Base-by-base conservation (phyloP, 257 asterid species). In the Mitragyna speciosa region DNA sequence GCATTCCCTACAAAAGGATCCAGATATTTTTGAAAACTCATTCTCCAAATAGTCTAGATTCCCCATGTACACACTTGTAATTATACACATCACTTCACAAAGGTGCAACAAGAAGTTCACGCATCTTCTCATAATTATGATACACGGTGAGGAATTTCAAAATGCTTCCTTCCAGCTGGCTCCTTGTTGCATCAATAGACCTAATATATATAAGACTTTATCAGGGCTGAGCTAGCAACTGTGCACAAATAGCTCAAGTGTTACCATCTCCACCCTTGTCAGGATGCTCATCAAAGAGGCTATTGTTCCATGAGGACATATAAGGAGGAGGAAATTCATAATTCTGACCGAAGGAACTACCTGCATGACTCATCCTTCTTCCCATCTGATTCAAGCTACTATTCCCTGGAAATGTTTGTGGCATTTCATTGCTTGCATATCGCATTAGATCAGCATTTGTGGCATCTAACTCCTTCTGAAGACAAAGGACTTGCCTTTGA, bases 401-500 rank as follows among this genome's bases (percentile, higher is more conserved):
- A 39, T 76, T n/a, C 64, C 58, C 64, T 16, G 76, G 73, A 47
- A 31, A 69, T 16, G 79, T 24, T 10, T 51, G 52, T 39, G 84
- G 28, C 12, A 68, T 52, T 43, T 78, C 76, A 45, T 59, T 77
- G 65, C 67, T 47, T 0, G 91, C 84, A 59, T 76, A 88, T 20
- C 92, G 84, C 90, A 92, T 84, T 28, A 92, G 68, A 51, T 91
- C 89, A 1, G 97, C 93, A 36, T 91, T 91, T 0, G 94, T 89
- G 4, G 96, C 96, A 31, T 92, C 97, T 4, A 92, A 52, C 76
- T 92, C 91, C 59, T 89, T 89, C 68, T 92, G 97, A 1, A 92
- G 93, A 19, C 70, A 84, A 12, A 85, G 73, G 65, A 92, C 90
- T 76, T 92, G 96, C 54, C 89, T 80, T 41, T 93, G 97, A 22